Evolutionary conservation across 2,329 filamentous ascomycete genomes (phyloP).

Genomic region (Fonsecaea monophora): DNA sequence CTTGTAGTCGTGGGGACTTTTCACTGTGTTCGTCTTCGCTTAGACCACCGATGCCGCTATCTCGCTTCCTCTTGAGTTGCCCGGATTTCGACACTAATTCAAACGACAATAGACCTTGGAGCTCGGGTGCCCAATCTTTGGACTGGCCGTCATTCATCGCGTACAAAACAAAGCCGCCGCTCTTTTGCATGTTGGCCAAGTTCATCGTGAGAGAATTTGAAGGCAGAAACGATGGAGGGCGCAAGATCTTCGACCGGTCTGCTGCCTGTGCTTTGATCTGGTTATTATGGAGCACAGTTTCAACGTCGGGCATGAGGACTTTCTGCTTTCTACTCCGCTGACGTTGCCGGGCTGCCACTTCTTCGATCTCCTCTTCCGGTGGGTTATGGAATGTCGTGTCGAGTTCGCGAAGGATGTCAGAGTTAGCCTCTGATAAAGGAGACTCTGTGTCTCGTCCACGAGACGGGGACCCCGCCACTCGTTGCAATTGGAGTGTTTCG

Average conservation of each 20-base stretch:
- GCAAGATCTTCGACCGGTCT: constrained; percentile 85
- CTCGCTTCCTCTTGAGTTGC: constrained; percentile 91
- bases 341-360: constrained; percentile 64
- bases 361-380: constrained; percentile 58
- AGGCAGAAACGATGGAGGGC: constrained; percentile 80
- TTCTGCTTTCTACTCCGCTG: constrained; percentile 81
- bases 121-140: constrained; percentile 85
- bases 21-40: constrained; percentile 63
- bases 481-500: constrained; percentile 55
- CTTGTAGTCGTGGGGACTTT: constrained; percentile 68
- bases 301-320: constrained; percentile 78
- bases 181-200: constrained; percentile 89
- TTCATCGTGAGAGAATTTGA: constrained; percentile 85
- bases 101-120: constrained; percentile 88
- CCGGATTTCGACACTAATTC: constrained; percentile 77
- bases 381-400: constrained; percentile 68
- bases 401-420: constrained; percentile 65
- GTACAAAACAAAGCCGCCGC: constrained; percentile 84
- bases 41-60: constrained; percentile 82
- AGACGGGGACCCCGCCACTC: constrained; percentile 42
- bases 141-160: constrained; percentile 82
- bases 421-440: constrained; percentile 61
- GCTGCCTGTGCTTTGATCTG: constrained; percentile 87
- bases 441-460: constrained; percentile 57
- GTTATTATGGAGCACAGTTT: constrained; percentile 76